Percentiles rank a stretch among this genome's conserved stretches.
phyloP scores from a whole-genome alignment of 2,329 filamentous ascomycete genomes.

The Curvularia sp. region DNA sequence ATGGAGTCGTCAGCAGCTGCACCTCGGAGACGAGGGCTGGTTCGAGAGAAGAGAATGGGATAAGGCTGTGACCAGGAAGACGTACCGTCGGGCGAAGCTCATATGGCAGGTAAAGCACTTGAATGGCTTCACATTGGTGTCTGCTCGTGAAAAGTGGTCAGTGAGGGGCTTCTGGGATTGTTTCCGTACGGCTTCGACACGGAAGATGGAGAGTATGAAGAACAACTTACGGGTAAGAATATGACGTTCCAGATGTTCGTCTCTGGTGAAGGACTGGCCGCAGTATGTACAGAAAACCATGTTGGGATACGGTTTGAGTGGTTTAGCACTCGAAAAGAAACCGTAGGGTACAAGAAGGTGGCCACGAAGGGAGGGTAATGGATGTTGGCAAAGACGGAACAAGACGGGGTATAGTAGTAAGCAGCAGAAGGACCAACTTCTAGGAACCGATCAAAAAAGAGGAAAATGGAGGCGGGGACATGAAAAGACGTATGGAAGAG shows the following conservation, averaged over 20 bases:
- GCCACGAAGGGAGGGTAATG: not conserved
- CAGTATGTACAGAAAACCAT: slow-evolving; percentile 64
- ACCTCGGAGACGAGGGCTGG: slow-evolving; percentile 21
- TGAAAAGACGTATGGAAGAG: slow-evolving; percentile 2
- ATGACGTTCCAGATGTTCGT: slow-evolving; percentile 61
- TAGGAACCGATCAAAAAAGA: slow-evolving; percentile 20
- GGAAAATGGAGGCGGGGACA: slow-evolving; percentile 23
- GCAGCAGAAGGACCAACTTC: slow-evolving; percentile 17
- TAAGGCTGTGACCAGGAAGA: slow-evolving; percentile 12
- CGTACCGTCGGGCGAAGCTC: slow-evolving; percentile 61
- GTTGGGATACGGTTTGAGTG: slow-evolving; percentile 23
- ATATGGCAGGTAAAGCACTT: slow-evolving; percentile 63
- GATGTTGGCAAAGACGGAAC: not conserved
- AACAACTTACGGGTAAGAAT: slow-evolving; percentile 58
- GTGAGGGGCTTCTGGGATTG: slow-evolving; percentile 3
- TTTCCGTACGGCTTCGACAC: not conserved
- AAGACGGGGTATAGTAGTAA: slow-evolving; percentile 11
- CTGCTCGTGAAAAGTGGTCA: slow-evolving; percentile 35
- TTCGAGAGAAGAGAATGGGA: slow-evolving; percentile 8
- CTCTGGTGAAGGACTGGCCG: slow-evolving; percentile 60
- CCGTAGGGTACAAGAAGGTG: slow-evolving; percentile 1
- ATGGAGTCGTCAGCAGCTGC: not conserved
- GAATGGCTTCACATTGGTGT: slow-evolving; percentile 63
- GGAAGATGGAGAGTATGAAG: not conserved
- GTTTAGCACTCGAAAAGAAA: slow-evolving; percentile 8